Conservation (phyloP, 306 rosid species). For the Fragaria nilgerrensis region DNA sequence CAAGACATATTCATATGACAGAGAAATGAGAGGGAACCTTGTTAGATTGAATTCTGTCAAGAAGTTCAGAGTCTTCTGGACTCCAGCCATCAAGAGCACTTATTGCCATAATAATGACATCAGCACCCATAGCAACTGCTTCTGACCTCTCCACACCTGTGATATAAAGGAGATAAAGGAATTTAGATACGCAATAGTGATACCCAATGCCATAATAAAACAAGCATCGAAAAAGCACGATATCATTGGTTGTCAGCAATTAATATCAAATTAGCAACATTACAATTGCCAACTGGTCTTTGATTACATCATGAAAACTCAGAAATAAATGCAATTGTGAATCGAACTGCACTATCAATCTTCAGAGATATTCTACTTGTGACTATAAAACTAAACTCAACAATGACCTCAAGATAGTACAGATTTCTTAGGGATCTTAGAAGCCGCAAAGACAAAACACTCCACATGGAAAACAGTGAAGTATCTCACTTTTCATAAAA, state of each 20-base stretch:
- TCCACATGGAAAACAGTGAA: background rate
- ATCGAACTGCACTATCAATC: no score
- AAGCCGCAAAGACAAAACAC: background rate
- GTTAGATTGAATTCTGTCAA: slow-evolving; percentile 64
- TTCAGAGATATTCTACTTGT: background rate
- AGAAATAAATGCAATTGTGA: background rate
- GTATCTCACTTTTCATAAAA: background rate
- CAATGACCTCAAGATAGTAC: background rate
- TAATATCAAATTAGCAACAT: background rate
- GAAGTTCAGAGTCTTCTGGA: slow-evolving; percentile 70
- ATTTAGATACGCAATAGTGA: background rate
- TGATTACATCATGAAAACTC: background rate
- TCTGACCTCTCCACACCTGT: slow-evolving; percentile 96
- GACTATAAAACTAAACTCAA: background rate
- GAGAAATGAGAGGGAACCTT: slow-evolving; percentile 45
- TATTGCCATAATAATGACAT: slow-evolving; percentile 74
- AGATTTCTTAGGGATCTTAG: background rate
- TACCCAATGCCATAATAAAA: background rate
- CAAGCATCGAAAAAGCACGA: background rate
- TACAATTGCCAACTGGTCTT: background rate
- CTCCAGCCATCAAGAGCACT: slow-evolving; percentile 96
- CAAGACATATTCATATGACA: background rate
- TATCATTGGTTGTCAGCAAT: background rate
- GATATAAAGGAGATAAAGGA: slow-evolving; percentile 23
- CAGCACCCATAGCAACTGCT: slow-evolving; percentile 93